Base-by-base conservation (phyloP, 768 basidiomycete species). In the Lactarius deliciosus region DNA sequence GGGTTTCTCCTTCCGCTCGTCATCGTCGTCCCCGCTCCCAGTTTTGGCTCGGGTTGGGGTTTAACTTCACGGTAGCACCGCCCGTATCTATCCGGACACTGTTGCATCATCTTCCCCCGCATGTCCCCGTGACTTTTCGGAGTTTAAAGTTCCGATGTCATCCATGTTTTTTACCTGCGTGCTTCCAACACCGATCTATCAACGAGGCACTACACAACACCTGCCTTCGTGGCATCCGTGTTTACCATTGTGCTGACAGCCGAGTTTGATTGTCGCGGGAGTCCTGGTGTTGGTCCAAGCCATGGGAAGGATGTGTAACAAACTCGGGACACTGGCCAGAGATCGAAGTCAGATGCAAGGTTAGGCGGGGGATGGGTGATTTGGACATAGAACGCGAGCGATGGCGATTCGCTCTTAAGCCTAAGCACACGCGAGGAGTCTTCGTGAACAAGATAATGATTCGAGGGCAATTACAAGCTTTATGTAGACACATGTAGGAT, bases 1-100 rank as follows among this genome's bases (percentile, higher is more conserved):
- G 34, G 50, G 63, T 57, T 68, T 71, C 58, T 69, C 66, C 28
- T 5, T 11, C n/a, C 4, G n/a, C n/a, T 22, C 45, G 10, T 32
- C 22, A 10, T 38, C 36, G 34, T 10, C 34, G 34, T 36, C 47
- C 47, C 47, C 11, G 4, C 56, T 20, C 43, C 60, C 34, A 9
- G 60, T 25, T 57, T 60, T n/a, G 22, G 20, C 15, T 66, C 57
- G 34, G 40, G 40, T 16, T 41, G 13, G 55, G 55, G 25, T 50
- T 40, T 15, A 9, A 45, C 8, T 40, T 58, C 5, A 25, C 30
- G 8, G 18, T 55, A 36, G n/a, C 36, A 16, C 22, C 45, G 13
- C 34, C 64, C 1, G 47, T 36, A 13, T 45, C 63, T 36, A 13
- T 45, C 63, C 20, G 43, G 1, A 28, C 10, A 40, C 43, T 15